Conservation (phyloP, 495 filamentous ascomycete genomes). For the Trichoderma orchidacearum region DNA sequence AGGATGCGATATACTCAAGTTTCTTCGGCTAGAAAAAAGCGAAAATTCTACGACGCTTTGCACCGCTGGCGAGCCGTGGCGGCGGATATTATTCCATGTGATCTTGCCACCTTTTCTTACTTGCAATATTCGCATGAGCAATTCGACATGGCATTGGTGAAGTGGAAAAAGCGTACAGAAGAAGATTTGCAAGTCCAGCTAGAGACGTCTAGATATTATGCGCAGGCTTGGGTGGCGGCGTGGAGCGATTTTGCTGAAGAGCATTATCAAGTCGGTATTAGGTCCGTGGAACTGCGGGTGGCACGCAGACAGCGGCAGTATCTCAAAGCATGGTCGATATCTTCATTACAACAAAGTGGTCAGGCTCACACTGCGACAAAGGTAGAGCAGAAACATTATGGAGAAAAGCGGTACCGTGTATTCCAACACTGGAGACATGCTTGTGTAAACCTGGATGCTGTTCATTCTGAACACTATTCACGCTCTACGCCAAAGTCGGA, state of each 20-base stretch:
- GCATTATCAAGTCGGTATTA: neutral
- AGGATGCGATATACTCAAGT: neutral
- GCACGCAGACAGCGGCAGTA: neutral
- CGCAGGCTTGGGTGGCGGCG: neutral
- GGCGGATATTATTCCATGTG: neutral
- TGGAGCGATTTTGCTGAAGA: neutral
- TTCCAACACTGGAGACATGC: neutral
- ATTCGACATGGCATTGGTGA: neutral
- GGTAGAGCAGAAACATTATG: neutral
- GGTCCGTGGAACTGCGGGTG: neutral
- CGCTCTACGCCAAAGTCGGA: neutral
- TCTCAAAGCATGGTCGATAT: conserved; percentile 1
- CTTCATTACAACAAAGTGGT: neutral
- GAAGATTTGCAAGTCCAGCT: neutral
- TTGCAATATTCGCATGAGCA: neutral
- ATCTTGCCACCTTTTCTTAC: neutral
- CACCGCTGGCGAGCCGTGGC: neutral
- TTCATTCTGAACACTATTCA: neutral
- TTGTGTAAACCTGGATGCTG: neutral
- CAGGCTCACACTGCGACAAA: neutral
- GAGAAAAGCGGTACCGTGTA: neutral
- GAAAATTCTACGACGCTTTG: neutral
- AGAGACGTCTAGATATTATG: neutral
- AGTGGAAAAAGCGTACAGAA: neutral
- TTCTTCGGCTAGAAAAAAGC: neutral